phyloP scores from a whole-genome alignment of 1,284 basidiomycete genomes.

The Ceratobasidium theobromae region DNA sequence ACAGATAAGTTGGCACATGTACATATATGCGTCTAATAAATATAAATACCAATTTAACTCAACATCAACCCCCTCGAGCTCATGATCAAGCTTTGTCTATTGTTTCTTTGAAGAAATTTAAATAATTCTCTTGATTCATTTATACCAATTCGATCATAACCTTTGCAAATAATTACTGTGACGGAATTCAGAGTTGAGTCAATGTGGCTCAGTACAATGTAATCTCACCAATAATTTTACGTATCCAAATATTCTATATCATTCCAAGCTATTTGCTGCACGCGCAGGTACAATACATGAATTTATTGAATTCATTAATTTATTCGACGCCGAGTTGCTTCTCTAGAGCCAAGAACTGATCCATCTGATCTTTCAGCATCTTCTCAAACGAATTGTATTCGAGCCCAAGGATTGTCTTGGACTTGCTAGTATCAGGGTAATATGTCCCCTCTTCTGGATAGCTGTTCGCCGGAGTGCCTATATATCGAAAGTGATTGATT shows the following conservation, averaged over 20 bases:
- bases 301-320: neutral
- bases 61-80: neutral
- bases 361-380: slow-evolving; percentile 31
- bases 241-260: neutral
- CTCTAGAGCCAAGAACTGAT: slow-evolving; percentile 29
- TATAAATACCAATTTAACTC: neutral
- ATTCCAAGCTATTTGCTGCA: neutral
- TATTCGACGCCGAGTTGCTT: slow-evolving; percentile 20
- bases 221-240: no score
- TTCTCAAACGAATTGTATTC: slow-evolving; percentile 31
- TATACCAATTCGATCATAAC: neutral
- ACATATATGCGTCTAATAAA: neutral
- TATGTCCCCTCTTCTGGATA: slow-evolving; percentile 28
- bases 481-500: neutral
- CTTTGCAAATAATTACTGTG: neutral
- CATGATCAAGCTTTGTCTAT: neutral
- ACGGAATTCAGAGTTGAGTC: no score
- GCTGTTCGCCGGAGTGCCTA: slow-evolving; percentile 27
- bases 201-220: no score
- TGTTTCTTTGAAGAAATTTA: neutral
- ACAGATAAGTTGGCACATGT: neutral
- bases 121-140: neutral
- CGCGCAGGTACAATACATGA: neutral
- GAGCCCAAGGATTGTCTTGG: slow-evolving; percentile 25
- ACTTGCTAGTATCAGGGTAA: slow-evolving; percentile 32